Conservation (phyloP, 2,329 filamentous ascomycete genomes). For the Fusarium papillatum region DNA sequence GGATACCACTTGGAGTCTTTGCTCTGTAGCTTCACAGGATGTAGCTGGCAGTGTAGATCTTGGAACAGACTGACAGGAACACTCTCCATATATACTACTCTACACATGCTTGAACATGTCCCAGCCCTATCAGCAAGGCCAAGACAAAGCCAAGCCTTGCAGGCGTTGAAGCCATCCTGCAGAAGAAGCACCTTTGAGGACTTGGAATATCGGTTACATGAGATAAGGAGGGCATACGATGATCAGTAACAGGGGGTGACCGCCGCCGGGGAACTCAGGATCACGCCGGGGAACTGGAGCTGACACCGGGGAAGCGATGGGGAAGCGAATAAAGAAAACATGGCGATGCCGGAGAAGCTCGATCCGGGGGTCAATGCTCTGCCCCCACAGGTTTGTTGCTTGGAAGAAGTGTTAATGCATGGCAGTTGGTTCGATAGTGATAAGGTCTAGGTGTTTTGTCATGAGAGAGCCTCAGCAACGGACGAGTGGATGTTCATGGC, state of each 20-base stretch:
- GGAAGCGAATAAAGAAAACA: not conserved
- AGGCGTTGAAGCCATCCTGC: not conserved
- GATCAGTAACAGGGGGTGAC: not conserved
- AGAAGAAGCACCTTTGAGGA: not conserved
- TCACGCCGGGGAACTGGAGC: not conserved
- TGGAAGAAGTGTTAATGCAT: not conserved
- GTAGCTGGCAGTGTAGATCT: not conserved
- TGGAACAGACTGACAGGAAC: not conserved
- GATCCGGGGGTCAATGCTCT: not conserved
- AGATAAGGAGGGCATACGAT: conserved; percentile 8
- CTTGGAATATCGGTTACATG: not conserved
- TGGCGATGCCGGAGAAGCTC: not conserved
- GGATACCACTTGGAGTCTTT: not conserved
- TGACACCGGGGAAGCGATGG: not conserved
- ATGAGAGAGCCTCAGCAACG: not conserved
- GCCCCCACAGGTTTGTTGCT: not conserved
- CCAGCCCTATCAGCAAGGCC: not conserved
- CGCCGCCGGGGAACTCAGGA: conserved; percentile 70
- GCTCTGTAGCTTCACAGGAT: not conserved
- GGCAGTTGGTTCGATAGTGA: not conserved
- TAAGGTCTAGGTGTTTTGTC: not conserved
- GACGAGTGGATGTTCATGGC: not conserved
- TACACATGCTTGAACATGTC: not conserved
- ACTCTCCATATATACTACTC: not conserved
- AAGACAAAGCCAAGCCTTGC: not conserved